Evolutionary conservation across 2,329 filamentous ascomycete genomes (phyloP), one percentile per base, ranked within the genome.

Genomic region (Cladosporium sp.): DNA sequence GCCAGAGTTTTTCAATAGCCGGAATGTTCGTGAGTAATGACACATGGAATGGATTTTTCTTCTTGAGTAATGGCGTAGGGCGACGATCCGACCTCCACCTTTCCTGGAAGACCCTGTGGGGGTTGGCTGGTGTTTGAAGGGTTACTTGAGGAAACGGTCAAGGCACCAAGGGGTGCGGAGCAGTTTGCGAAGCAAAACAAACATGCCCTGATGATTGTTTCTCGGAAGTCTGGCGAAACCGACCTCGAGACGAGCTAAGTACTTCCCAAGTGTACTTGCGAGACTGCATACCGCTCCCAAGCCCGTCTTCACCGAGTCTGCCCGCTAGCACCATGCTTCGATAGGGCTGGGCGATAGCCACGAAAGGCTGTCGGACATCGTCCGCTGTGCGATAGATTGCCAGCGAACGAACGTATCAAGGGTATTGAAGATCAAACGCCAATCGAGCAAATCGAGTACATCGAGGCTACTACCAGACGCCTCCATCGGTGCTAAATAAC

Each of bases 81-180:
- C 28, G 28, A n/a, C n/a, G 23, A 58, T 58, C 56, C 18, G 36
- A 58, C 56, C 56, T 58, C 56, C 56, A 58, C 56, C 18, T 28
- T 36, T 7, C 1, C 13, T 25, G 16, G 46, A 28, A 30, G 56
- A 58, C 36, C 56, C 56, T 58, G 56, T 36, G 56, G 56, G 56
- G 36, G n/a, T 43, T 32, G 36, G 36, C n/a, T 13, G 48, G 48
- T 53, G 26, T 25, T 16, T 25, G 48, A 53, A 53, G 18, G 39
- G n/a, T 10, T 46, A 11, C 28, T 13, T n/a, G 39, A 46, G n/a
- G n/a, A 53, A n/a, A 46, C 39, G n/a, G 39, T 46, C n/a, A 10
- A 21, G n/a, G 39, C n/a, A 28, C 28, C 4, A 28, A 7, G 7
- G 28, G 4, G 39, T 46, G 39, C 39, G 39, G n/a, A 46, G 39